A percentile compares a stretch with the other conserved stretches of the same genome.
These are phyloP conservation scores for Hemerocallis citrina DNA, from an alignment of 106 monocot species.

Conservation along the genomic window DNA sequence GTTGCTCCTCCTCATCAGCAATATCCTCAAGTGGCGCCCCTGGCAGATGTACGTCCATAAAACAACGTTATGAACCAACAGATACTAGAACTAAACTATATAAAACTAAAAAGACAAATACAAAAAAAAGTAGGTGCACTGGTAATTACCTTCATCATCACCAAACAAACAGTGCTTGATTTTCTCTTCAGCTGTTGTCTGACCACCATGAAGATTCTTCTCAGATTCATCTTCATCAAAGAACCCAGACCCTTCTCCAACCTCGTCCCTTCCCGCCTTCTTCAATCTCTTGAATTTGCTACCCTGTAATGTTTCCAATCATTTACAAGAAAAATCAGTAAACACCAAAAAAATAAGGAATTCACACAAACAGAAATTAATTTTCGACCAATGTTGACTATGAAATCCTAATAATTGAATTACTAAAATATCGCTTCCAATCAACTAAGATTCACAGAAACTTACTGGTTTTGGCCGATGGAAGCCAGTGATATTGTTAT, in stretches of 20 bases:
- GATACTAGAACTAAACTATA: not conserved
- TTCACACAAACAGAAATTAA: too few relatives aligned
- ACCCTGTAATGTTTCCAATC: constrained; percentile 31
- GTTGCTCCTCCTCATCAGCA: constrained; percentile 86
- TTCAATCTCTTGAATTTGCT: constrained; percentile 87
- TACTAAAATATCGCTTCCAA: too few relatives aligned
- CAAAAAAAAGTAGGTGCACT: too few relatives aligned
- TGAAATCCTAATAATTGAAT: too few relatives aligned
- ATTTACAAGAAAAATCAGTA: not conserved
- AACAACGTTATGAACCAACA: not conserved
- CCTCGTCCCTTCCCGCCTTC: constrained; percentile 76
- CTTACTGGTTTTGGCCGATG: too few relatives aligned
- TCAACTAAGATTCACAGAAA: too few relatives aligned
- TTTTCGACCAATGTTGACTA: too few relatives aligned
- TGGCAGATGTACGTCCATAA: constrained; percentile 2
- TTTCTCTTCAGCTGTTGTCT: constrained; percentile 74
- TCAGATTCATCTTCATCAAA: constrained; percentile 82
- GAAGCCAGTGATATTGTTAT: too few relatives aligned
- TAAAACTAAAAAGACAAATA: not conserved
- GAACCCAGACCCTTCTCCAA: constrained; percentile 57
- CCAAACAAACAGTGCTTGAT: constrained; percentile 87
- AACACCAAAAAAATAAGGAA: too few relatives aligned
- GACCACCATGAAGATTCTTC: constrained; percentile 31
- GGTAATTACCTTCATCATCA: constrained; percentile 75
- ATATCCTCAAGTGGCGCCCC: constrained; percentile 83